These are phyloP conservation scores for Fusarium sp. DNA, from an alignment of 2,329 filamentous ascomycete species.

Conservation along the genomic window DNA sequence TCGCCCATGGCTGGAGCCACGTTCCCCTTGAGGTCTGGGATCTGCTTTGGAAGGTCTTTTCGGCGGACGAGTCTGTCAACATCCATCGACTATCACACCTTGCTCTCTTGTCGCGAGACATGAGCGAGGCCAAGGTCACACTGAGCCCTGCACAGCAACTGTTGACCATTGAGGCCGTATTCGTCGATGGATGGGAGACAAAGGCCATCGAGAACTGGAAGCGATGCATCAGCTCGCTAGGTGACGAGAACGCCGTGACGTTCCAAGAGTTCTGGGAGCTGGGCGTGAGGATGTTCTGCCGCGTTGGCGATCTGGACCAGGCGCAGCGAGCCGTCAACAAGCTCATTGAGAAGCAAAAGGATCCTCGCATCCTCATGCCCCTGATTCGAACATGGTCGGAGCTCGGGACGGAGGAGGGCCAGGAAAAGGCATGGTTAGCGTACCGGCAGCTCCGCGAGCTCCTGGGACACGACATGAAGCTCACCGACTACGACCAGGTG, in stretches of 20 bases:
- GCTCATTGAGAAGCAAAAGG: slow-evolving; percentile 61
- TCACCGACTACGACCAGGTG: slow-evolving; percentile 82
- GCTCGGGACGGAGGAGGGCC: slow-evolving; percentile 57
- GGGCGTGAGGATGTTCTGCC: slow-evolving; percentile 73
- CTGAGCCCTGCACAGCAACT: slow-evolving; percentile 71
- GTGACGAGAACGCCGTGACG: slow-evolving; percentile 56
- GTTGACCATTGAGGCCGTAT: slow-evolving; percentile 75
- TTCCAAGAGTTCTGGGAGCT: slow-evolving; percentile 71
- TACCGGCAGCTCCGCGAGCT: slow-evolving; percentile 74
- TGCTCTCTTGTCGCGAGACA: slow-evolving; percentile 73
- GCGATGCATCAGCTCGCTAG: slow-evolving; percentile 65
- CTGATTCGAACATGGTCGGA: slow-evolving; percentile 77
- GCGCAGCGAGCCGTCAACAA: slow-evolving; percentile 68
- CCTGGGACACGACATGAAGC: slow-evolving; percentile 70
- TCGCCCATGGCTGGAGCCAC: slow-evolving; percentile 61
- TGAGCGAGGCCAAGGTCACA: slow-evolving; percentile 67
- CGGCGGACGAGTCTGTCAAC: slow-evolving; percentile 62
- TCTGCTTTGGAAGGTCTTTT: slow-evolving; percentile 73
- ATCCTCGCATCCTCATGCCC: slow-evolving; percentile 71
- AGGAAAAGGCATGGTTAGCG: slow-evolving; percentile 72
- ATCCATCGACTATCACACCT: slow-evolving; percentile 71
- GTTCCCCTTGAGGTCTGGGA: slow-evolving; percentile 73
- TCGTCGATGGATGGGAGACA: slow-evolving; percentile 69
- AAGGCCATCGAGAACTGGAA: slow-evolving; percentile 75
- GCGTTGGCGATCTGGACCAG: slow-evolving; percentile 67